Conservation (phyloP, 495 filamentous ascomycete species). For the Penicillium salamii region DNA sequence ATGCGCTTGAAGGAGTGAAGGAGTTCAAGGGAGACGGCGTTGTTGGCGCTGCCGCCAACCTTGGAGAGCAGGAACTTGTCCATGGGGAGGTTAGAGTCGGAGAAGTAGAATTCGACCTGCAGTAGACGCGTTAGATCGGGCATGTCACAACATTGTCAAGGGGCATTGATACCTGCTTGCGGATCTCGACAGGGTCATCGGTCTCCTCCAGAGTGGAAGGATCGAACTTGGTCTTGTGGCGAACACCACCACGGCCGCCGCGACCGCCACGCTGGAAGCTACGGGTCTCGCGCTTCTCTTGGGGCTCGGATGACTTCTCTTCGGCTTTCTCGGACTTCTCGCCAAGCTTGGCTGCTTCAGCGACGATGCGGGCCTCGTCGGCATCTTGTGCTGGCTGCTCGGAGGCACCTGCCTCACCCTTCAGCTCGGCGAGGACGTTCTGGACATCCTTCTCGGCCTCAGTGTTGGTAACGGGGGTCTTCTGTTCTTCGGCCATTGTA, state of each 20-base stretch:
- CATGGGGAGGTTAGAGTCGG: conserved; percentile 81
- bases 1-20: conserved; percentile 90
- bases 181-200: conserved; percentile 72
- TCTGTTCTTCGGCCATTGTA: conserved; percentile 44
- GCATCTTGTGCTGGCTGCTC: conserved; percentile 32
- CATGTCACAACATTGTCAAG: not conserved
- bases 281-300: conserved; percentile 20
- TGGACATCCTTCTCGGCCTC: conserved; percentile 48
- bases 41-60: conserved; percentile 74
- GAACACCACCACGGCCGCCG: conserved; percentile 19
- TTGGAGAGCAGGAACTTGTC: conserved; percentile 82
- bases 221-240: conserved; percentile 62
- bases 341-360: conserved; percentile 43
- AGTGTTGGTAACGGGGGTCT: conserved; percentile 32
- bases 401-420: conserved; percentile 31
- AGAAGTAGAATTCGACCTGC: conserved; percentile 97
- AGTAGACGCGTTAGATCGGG: conserved; percentile 4
- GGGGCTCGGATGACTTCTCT: conserved; percentile 22
- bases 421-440: conserved; percentile 46
- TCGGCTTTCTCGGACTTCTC: conserved; percentile 41
- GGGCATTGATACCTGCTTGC: conserved; percentile 60
- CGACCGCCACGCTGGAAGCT: conserved; percentile 13
- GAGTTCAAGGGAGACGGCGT: conserved; percentile 68
- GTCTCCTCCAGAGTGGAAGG: conserved; percentile 58
- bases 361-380: conserved; percentile 46